Conservation (phyloP, 108 stramenopile genomes). For the Fragilaria radians region DNA sequence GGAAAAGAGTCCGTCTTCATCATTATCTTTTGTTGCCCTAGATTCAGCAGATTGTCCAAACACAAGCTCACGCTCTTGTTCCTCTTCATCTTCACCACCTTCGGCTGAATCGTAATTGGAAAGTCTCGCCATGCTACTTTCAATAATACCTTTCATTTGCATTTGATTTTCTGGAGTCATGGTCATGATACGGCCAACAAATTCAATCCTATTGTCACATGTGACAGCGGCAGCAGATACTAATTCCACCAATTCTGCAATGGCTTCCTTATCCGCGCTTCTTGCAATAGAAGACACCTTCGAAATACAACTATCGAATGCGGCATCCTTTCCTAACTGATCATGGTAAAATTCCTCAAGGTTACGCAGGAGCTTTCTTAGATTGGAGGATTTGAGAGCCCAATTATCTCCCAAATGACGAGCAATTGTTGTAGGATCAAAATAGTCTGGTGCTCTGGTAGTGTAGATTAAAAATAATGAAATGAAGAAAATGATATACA, state of each 20-base stretch:
- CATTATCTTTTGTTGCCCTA: background rate
- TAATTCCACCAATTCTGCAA: slow-evolving; percentile 63
- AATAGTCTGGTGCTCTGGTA: slow-evolving; percentile 60
- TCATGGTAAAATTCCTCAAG: slow-evolving; percentile 71
- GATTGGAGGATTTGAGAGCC: slow-evolving; percentile 76
- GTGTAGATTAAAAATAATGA: too few species aligned
- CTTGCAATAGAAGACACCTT: slow-evolving; percentile 39
- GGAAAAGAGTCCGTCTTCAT: slow-evolving; percentile 26
- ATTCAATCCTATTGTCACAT: slow-evolving; percentile 60
- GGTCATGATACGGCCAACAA: slow-evolving; percentile 63
- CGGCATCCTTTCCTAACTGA: slow-evolving; percentile 60
- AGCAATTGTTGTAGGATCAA: slow-evolving; percentile 82
- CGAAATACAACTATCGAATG: slow-evolving; percentile 35
- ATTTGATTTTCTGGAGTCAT: slow-evolving; percentile 54
- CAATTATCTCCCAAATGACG: slow-evolving; percentile 80
- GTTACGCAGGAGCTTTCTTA: slow-evolving; percentile 80
- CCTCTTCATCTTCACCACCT: slow-evolving; percentile 26
- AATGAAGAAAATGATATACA: too few species aligned
- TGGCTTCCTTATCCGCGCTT: slow-evolving; percentile 36
- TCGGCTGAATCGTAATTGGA: slow-evolving; percentile 41
- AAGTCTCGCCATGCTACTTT: slow-evolving; percentile 43
- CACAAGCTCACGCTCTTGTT: slow-evolving; percentile 38
- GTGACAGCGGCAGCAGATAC: slow-evolving; percentile 82
- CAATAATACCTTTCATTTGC: slow-evolving; percentile 75
- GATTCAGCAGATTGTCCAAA: slow-evolving; percentile 27